phyloP scores from a whole-genome alignment of 148 eudicot species.

The Oxyria digyna region DNA sequence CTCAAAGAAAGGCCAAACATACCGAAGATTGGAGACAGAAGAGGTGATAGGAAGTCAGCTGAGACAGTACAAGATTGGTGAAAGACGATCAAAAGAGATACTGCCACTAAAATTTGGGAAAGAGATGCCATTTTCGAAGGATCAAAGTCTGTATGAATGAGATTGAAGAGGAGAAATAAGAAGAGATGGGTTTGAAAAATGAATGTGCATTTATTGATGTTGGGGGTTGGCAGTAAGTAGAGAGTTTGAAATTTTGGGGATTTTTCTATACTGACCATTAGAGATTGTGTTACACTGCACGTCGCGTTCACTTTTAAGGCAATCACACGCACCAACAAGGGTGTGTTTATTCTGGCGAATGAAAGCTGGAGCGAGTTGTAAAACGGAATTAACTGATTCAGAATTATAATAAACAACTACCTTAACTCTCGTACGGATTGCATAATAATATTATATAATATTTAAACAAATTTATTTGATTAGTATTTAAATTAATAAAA shows the following conservation, averaged over 20 bases:
- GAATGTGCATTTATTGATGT: constrained; percentile 2
- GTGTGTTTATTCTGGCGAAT: neutral
- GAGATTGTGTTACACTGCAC: neutral
- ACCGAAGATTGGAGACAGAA: constrained; percentile 12
- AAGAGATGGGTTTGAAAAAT: neutral
- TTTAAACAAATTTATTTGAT: too few species aligned
- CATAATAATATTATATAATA: too few species aligned
- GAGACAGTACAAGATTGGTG: neutral
- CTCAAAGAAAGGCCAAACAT: neutral
- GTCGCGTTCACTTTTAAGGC: constrained; percentile 1
- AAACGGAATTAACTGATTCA: neutral
- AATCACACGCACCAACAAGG: neutral
- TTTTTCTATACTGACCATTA: neutral
- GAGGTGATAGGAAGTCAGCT: constrained; percentile 6
- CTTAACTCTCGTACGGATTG: too few species aligned
- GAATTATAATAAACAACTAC: neutral
- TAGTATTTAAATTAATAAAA: too few species aligned
- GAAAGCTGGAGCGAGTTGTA: neutral
- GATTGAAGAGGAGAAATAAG: neutral
- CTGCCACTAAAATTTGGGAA: neutral
- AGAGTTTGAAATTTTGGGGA: neutral
- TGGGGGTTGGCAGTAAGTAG: neutral
- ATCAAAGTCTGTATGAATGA: neutral
- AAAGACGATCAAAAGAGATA: neutral
- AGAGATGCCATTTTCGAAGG: neutral